Conservation (phyloP, 2,329 filamentous ascomycete species). For the Chaetomiaceae sp. region DNA sequence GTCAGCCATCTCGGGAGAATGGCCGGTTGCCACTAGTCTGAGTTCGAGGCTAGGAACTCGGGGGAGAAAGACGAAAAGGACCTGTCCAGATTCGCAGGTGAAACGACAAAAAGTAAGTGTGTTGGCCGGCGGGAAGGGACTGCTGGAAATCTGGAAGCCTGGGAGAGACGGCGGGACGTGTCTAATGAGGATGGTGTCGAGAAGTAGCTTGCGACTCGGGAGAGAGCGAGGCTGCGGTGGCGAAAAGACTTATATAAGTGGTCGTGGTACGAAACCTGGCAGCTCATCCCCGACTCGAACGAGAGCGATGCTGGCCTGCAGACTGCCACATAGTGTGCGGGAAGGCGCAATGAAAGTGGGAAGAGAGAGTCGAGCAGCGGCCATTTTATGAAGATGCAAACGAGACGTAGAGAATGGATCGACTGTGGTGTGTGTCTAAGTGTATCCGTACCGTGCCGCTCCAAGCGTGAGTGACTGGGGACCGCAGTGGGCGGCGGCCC, state of each 20-base stretch:
- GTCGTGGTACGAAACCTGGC: not conserved
- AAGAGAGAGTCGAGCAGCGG: not conserved
- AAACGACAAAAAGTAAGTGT: not conserved
- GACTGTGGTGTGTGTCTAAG: not conserved
- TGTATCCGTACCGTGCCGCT: not conserved
- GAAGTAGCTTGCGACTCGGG: not conserved
- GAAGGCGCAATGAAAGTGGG: not conserved
- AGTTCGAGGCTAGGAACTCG: not conserved
- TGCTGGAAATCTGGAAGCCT: too few species aligned
- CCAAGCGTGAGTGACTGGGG: too few species aligned
- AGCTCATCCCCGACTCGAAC: not conserved
- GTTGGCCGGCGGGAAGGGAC: not conserved
- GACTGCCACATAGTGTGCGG: slow-evolving; percentile 1
- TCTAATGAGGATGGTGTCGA: not conserved
- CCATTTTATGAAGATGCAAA: not conserved
- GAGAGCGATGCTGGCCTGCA: not conserved
- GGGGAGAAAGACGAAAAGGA: not conserved
- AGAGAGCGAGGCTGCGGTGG: slow-evolving; percentile 3
- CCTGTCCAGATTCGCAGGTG: not conserved
- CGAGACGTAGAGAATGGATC: not conserved
- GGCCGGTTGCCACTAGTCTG: not conserved
- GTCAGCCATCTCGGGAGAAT: slow-evolving; percentile 10
- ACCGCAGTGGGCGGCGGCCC: too few species aligned
- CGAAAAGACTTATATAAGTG: slow-evolving; percentile 5
- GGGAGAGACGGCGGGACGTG: not conserved